Base-by-base conservation (phyloP, 2,329 filamentous ascomycete species). In the Ceratocystis harringtonii region DNA sequence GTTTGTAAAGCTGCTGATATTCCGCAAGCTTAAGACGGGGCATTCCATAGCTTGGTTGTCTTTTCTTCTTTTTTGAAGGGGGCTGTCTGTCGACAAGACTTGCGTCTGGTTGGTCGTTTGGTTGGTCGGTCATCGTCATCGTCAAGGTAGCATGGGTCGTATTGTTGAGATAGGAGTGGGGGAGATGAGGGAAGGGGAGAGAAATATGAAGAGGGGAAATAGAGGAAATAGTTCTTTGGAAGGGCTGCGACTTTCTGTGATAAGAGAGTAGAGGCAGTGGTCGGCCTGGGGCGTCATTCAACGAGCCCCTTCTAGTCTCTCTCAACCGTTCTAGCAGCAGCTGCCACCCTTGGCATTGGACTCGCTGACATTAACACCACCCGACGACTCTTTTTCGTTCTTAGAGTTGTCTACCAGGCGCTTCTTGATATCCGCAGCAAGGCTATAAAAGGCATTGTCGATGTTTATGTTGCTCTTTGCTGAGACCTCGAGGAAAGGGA, bases 401-500 rank as follows among this genome's bases (percentile, higher is more conserved):
- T 92, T 90, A 70, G 86, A 84, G 69, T 87, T 95, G 76, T 97
- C 92, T 77, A 96, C 94, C 76, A 96, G 87, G 71, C 90, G 86
- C 83, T 96, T 96, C 86, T 99, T 99, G 81, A 99, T 97, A 74
- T 97, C 92, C 70, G 88, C 84, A 17, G 94, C 94, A 71, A 99
- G 84, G 75, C 83, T 92, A 80, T 95, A 97, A 76, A 99, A 99
- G 19, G 94, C 94, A 80, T 96, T 92, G 78, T 99, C 94, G 73
- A 99, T 95, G 78, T 99, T 99, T 84, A 96, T 96, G 80, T 97
- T 97, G 80, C 89, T 92, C 83, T 99, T 99, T 70, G 94, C 94
- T 19, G 90, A 95, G 69, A 99, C 94, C 76, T 99, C 94, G 75
- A 99, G 88, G 82, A 99, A 99, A 22, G 94, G 92, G 70, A 99